A percentile compares a stretch with the other conserved stretches of the same genome.
These are phyloP conservation scores for Nicotiana obtusifolia DNA, from an alignment of 257 asterid genomes.

Conservation along the genomic window DNA sequence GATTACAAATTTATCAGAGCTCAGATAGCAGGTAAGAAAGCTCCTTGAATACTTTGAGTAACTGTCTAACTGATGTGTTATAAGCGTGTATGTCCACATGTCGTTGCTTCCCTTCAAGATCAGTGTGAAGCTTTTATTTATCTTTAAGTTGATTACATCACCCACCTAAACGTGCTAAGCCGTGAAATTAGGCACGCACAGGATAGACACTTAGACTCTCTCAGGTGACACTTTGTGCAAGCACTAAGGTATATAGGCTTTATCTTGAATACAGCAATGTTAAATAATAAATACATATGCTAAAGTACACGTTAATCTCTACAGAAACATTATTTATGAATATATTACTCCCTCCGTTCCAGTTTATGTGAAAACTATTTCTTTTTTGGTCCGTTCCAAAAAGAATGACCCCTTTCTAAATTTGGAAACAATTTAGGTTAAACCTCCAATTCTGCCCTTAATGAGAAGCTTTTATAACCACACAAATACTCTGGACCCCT, in stretches of 20 bases:
- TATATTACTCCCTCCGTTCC: too few relatives aligned
- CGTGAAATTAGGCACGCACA: neutral
- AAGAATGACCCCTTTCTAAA: too few relatives aligned
- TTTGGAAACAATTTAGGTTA: too few relatives aligned
- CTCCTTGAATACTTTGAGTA: neutral
- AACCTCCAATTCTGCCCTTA: too few relatives aligned
- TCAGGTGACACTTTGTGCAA: neutral
- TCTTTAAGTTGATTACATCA: neutral
- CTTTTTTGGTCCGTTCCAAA: too few relatives aligned
- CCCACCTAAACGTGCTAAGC: neutral
- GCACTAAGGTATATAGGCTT: neutral
- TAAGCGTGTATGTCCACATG: neutral
- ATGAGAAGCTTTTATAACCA: too few relatives aligned
- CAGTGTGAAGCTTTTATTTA: neutral
- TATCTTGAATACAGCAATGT: neutral
- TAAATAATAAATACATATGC: too few relatives aligned
- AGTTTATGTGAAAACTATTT: too few relatives aligned
- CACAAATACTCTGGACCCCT: too few relatives aligned
- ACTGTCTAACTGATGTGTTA: neutral
- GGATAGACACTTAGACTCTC: neutral
- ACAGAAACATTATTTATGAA: neutral
- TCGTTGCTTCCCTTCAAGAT: neutral
- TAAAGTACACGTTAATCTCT: neutral
- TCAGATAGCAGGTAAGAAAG: neutral
- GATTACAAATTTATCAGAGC: neutral